Evolutionary conservation across 1,284 basidiomycete species (phyloP).

Genomic region (Boletus albobrunnescens): DNA sequence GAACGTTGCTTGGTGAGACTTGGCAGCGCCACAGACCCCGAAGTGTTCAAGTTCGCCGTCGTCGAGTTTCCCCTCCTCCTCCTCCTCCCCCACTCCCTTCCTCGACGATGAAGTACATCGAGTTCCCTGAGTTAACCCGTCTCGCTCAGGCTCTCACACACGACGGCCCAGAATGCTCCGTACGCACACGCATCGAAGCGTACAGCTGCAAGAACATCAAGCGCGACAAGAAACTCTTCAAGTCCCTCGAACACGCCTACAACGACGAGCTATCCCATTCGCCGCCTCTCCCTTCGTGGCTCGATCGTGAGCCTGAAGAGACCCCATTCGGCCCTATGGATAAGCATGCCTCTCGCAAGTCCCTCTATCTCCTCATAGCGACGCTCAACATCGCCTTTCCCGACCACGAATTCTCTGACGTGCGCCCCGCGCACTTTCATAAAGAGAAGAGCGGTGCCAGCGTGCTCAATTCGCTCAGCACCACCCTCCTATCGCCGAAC

Average conservation of each 20-base stretch:
- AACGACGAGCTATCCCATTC: constrained; percentile 71
- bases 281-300: constrained; percentile 66
- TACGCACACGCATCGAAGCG: constrained; percentile 92
- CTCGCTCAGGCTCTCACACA: constrained; percentile 82
- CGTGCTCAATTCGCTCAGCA: constrained; percentile 78
- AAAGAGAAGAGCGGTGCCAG: constrained; percentile 74
- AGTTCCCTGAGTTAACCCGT: constrained; percentile 74
- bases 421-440: constrained; percentile 88
- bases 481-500: constrained; percentile 68
- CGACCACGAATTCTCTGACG: constrained; percentile 94
- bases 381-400: constrained; percentile 97
- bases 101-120: constrained; percentile 94
- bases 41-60: too few species aligned
- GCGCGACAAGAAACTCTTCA: constrained; percentile 95
- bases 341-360: constrained; percentile 78
- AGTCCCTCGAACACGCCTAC: constrained; percentile 84
- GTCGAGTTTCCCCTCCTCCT: too few species aligned
- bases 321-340: constrained; percentile 78
- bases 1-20: too few species aligned
- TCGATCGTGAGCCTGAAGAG: constrained; percentile 65
- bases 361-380: constrained; percentile 90
- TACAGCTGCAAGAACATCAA: constrained; percentile 98
- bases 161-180: constrained; percentile 84
- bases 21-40: too few species aligned
- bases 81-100: too few species aligned